phyloP scores from a whole-genome alignment of 2,329 filamentous ascomycete genomes.

The Penicillium sp. region DNA sequence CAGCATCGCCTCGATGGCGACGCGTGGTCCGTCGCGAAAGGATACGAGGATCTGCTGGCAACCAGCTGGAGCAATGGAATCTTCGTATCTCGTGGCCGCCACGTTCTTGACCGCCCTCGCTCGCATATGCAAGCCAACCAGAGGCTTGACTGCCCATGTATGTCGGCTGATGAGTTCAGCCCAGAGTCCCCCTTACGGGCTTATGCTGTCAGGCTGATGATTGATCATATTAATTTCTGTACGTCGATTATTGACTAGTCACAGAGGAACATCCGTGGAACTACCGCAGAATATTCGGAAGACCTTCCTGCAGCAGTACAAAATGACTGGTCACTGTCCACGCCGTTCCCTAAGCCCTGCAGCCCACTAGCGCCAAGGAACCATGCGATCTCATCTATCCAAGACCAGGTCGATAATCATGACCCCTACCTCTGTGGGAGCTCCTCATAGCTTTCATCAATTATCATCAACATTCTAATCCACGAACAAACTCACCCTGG shows the following conservation, averaged over 20 bases:
- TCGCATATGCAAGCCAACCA: conserved; percentile 5
- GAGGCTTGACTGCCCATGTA: background rate
- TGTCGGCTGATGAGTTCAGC: background rate
- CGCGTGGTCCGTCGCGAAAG: too few species aligned
- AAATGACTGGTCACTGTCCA: conserved; percentile 8
- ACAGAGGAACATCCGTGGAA: conserved; percentile 27
- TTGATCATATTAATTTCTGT: background rate
- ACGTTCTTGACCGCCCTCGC: conserved; percentile 34
- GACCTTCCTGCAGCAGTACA: background rate
- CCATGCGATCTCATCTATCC: background rate
- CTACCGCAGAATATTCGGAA: conserved; percentile 23
- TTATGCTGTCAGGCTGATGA: background rate
- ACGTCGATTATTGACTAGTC: conserved; percentile 6
- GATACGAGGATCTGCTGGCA: too few species aligned
- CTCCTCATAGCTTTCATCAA: background rate
- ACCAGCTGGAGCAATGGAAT: too few species aligned
- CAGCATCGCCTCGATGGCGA: too few species aligned
- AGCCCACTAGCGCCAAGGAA: conserved; percentile 7
- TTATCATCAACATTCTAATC: background rate
- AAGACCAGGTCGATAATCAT: background rate
- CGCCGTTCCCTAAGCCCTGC: background rate
- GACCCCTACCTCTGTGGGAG: background rate
- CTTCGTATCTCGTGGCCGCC: conserved; percentile 38
- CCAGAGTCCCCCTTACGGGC: background rate
- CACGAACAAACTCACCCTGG: background rate